Evolutionary conservation across 495 filamentous ascomycete species (phyloP), one percentile per base, ranked within the genome.

Genomic region (Tuber indicum): DNA sequence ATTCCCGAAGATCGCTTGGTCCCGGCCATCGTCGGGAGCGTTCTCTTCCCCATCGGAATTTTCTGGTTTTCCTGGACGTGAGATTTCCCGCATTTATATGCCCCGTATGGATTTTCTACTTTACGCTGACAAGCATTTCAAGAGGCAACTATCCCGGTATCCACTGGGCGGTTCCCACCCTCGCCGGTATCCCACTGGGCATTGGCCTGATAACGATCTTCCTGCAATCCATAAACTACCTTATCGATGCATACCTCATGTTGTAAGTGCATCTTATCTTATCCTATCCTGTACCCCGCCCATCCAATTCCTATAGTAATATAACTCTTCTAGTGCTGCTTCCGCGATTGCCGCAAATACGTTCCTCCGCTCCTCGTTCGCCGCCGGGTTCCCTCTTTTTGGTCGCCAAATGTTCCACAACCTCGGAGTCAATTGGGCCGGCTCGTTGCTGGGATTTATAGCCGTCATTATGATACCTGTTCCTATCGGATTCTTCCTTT

Each of bases 271-370:
- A 9, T 44, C 12, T 47, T 52, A 19, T 19, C 66, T 14, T n/a
- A 17, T 70, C 32, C 32, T 32, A 32, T 32, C 32, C 32, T 32
- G 1, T 32, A 32, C 32, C 32, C 73, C 74, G 39, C 19, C 41
- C 46, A 17, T 75, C 44, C 72, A 73, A 41, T 41, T 58, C 58
- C 73, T 74, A 71, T 14, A 52, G 42, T 36, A 52, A 46, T 52
- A 78, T 76, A 9, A 26, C 10, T 9, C 10, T 71, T 9, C 10
- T 71, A 90, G 88, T 75, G 93, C 93, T 19, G 93, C 93, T 49
- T 95, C 93, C 9, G 92, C 93, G 42, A 93, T 97, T 71, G 94
- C 94, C 12, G 93, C 91, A 39, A 97, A 97, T 84, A 96, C 94
- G 0, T 94, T 97, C 84, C 86, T 96, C 14, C 92, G 94, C 3